Percentiles rank a stretch among this genome's conserved stretches.
Conservation (phyloP, 306 rosid genomes). For the Rubus parviflorus region DNA sequence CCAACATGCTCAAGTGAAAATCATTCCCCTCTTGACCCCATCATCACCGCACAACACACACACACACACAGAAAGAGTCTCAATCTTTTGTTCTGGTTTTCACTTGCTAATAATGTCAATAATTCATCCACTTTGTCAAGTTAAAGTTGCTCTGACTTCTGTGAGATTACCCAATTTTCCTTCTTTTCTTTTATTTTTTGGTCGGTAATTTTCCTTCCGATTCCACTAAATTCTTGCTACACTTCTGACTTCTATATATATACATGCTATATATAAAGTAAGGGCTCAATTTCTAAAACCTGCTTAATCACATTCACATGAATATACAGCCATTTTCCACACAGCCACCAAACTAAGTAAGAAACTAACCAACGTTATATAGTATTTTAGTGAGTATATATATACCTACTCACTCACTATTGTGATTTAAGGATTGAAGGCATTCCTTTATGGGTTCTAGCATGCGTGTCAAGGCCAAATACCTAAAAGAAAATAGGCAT, state of each 20-base stretch:
- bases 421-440: constrained; percentile 3
- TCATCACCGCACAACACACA: constrained; percentile 14
- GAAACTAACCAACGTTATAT: background rate
- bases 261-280: background rate
- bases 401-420: background rate
- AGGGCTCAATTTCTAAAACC: background rate
- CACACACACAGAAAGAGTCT: background rate
- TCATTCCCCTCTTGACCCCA: constrained; percentile 39
- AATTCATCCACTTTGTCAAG: constrained; percentile 17
- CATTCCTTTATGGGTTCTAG: constrained; percentile 4
- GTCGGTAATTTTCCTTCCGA: background rate
- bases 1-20: constrained; percentile 33
- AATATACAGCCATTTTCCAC: background rate
- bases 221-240: background rate
- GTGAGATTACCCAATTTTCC: background rate
- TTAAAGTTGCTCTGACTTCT: constrained; percentile 4
- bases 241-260: background rate
- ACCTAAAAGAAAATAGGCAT: background rate
- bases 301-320: background rate
- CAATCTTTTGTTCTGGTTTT: constrained; percentile 1
- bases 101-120: constrained; percentile 6
- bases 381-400: background rate
- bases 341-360: background rate
- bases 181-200: too few relatives aligned
- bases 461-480: constrained; percentile 9